Base-by-base conservation (phyloP, 306 rosid species). In the Medicago ruthenica region DNA sequence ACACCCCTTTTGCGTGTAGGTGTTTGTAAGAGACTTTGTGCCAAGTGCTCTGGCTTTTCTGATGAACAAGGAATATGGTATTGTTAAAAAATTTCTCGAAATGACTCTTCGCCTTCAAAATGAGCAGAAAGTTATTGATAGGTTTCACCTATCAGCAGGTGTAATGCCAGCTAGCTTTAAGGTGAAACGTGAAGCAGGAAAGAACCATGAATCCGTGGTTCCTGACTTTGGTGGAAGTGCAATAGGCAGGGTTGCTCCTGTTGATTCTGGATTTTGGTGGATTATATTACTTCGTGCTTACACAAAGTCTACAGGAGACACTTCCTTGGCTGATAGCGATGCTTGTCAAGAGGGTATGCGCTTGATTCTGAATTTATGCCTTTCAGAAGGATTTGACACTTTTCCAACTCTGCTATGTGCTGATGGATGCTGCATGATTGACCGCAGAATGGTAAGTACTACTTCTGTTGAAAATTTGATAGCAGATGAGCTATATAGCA, bases 121-220 rank as follows among this genome's bases (percentile, higher is more conserved):
- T 4, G 83, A 92, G 92, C 92, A 88, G 90, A 94, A 94, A 84
- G 84, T 81, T 80, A 83, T 94, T 71, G 94, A 91, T 77, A 80
- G 94, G 76, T 94, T 94, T 80, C 92, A 85, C 1, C 90, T 91
- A 40, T 97, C 93, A 74, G 96, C 88, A 90, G 96, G 98, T 51
- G 98, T 94, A 8, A 94, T 91, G 98, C 98, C 97, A n/a, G 98
- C 98, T 59, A 94, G 97, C 85, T 94, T 94, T 85, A 94, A 94
- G 71, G 98, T 94, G 51, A 85, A 79, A 58, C 91, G 85, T 70
- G 97, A 89, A 76, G 92, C 97, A 14, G 83, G 88, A 70, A 83
- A 80, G 80, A 88, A 88, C 67, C 57, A 27, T 37, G 96, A 94
- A 61, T 91, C 95, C 59, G 79, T 90, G 55, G 85, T 82, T 51